Evolutionary conservation across 306 rosid genomes (phyloP).

Genomic region (Glycine soja): DNA sequence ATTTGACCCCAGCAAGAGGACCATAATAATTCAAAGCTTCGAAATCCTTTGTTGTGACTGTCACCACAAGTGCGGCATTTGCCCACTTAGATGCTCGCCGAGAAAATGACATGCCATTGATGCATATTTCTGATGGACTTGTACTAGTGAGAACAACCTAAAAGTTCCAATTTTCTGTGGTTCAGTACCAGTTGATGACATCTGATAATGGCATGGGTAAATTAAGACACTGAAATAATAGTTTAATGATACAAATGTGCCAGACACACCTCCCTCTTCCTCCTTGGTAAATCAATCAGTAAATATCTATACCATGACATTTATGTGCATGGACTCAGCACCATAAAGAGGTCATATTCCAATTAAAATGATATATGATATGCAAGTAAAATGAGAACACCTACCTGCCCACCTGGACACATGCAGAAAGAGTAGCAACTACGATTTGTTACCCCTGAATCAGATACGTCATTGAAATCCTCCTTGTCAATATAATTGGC

Average conservation of each 20-base stretch:
- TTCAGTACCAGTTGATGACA: conserved; percentile 37
- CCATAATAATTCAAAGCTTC: conserved; percentile 71
- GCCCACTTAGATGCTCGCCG: conserved; percentile 96
- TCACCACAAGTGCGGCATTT: conserved; percentile 95
- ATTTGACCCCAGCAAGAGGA: conserved; percentile 91
- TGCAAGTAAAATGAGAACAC: conserved; percentile 41
- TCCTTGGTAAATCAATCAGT: conserved; percentile 3
- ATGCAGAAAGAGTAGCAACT: conserved; percentile 97
- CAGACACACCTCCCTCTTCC: background rate
- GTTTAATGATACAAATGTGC: conserved; percentile 21
- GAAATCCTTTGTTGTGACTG: conserved; percentile 80
- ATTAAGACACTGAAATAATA: conserved; percentile 31
- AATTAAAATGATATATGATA: conserved; percentile 32
- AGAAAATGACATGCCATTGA: conserved; percentile 99
- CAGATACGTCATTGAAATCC: conserved; percentile 45
- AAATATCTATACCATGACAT: conserved; percentile 16
- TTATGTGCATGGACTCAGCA: conserved; percentile 28
- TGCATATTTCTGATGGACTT: conserved; percentile 84
- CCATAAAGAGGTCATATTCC: conserved; percentile 31
- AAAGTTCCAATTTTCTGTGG: conserved; percentile 46
- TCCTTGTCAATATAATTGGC: conserved; percentile 64
- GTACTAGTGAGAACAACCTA: conserved; percentile 99
- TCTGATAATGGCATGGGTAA: conserved; percentile 4
- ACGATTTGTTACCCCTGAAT: conserved; percentile 56
- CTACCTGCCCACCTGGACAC: conserved; percentile 99